A percentile compares a stretch with the other conserved stretches of the same genome.
These are phyloP conservation scores for Mesembryanthemum crystallinum DNA, from an alignment of 148 eudicot species.

Conservation along the genomic window DNA sequence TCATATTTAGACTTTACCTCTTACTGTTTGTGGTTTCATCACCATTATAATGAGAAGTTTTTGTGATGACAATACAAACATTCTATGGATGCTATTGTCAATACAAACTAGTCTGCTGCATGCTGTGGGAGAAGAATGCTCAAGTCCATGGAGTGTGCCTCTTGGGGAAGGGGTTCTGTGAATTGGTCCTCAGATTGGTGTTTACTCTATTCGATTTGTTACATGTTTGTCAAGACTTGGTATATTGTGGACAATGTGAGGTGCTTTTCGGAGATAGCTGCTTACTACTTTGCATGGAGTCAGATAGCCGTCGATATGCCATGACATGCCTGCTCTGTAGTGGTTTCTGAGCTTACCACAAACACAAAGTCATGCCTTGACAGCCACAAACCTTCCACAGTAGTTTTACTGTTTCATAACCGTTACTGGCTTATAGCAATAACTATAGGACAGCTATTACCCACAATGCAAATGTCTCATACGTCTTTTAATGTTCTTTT, in stretches of 20 bases:
- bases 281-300: background rate
- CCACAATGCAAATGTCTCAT: too few species aligned
- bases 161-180: background rate
- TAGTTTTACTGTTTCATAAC: too few species aligned
- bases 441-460: too few species aligned
- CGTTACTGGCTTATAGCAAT: too few species aligned
- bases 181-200: background rate
- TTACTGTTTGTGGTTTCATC: background rate
- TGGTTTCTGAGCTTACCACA: too few species aligned
- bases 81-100: background rate
- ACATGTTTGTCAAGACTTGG: background rate
- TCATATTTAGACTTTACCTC: background rate
- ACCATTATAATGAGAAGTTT: background rate
- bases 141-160: background rate
- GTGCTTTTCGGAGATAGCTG: background rate
- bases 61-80: background rate
- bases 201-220: background rate
- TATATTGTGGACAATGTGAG: background rate
- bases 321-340: too few species aligned
- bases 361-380: too few species aligned
- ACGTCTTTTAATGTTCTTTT: background rate
- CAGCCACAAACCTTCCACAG: too few species aligned
- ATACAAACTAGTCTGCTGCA: background rate
- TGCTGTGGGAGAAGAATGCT: background rate
- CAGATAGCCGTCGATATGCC: too few species aligned